These are phyloP conservation scores for Fonsecaea monophora DNA, from an alignment of 2,329 filamentous ascomycete genomes.

Conservation along the genomic window DNA sequence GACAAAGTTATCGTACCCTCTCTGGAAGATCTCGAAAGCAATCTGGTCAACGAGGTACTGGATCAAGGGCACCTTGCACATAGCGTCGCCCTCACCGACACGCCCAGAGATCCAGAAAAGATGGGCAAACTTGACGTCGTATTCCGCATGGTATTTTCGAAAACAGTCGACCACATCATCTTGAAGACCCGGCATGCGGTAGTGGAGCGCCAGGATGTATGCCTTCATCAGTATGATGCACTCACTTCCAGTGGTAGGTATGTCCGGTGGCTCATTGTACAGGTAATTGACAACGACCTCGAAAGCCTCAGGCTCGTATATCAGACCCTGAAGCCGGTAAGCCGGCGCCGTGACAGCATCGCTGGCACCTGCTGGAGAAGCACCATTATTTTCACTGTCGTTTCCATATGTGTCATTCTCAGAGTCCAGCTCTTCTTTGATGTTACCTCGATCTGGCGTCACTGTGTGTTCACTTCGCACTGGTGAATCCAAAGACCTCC, in stretches of 20 bases:
- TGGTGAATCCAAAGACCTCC: slow-evolving; percentile 1
- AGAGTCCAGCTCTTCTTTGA: slow-evolving; percentile 2
- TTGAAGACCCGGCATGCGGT: slow-evolving; percentile 33
- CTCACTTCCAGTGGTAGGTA: slow-evolving; percentile 1
- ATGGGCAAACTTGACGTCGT: slow-evolving; percentile 34
- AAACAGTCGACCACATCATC: slow-evolving; percentile 37
- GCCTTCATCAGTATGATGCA: slow-evolving; percentile 27
- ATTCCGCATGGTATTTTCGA: slow-evolving; percentile 28
- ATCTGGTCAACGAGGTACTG: slow-evolving; percentile 38
- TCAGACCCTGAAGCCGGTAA: slow-evolving; percentile 28
- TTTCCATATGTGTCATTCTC: background rate
- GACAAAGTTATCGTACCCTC: slow-evolving; percentile 29
- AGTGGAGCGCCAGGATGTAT: slow-evolving; percentile 36
- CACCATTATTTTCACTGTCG: background rate
- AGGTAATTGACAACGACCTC: slow-evolving; percentile 36
- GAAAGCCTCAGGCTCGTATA: slow-evolving; percentile 31
- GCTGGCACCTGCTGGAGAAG: background rate
- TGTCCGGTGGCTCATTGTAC: slow-evolving; percentile 29
- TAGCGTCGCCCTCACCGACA: slow-evolving; percentile 19
- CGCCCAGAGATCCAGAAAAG: slow-evolving; percentile 35
- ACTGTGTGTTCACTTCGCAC: slow-evolving; percentile 9
- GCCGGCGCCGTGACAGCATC: background rate
- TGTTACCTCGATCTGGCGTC: slow-evolving; percentile 8
- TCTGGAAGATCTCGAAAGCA: slow-evolving; percentile 35
- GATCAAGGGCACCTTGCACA: slow-evolving; percentile 26